Conservation (phyloP, 1,139 yeast genomes). For the Chernovozyma aurita region DNA sequence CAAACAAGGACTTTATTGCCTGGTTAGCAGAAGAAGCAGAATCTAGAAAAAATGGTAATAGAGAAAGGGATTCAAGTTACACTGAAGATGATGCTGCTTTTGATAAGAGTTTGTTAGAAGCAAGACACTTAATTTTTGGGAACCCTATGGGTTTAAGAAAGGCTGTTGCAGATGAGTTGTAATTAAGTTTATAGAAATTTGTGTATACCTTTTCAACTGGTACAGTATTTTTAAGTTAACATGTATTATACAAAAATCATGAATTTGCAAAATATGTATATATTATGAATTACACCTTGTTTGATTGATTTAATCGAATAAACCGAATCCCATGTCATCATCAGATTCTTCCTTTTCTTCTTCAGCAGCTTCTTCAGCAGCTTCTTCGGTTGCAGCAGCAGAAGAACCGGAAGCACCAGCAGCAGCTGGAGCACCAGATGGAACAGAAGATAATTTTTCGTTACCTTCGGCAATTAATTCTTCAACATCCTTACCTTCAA, state of each 20-base stretch:
- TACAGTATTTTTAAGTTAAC: not conserved
- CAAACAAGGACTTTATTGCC: conserved; percentile 38
- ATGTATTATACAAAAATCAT: not conserved
- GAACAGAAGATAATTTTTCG: conserved; percentile 92
- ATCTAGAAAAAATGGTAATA: conserved; percentile 20
- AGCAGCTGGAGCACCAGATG: conserved; percentile 95
- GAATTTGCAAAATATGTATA: conserved; percentile 1
- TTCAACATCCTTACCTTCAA: conserved; percentile 88
- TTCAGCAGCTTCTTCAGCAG: conserved; percentile 62
- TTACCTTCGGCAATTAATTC: conserved; percentile 96
- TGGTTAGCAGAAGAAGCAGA: conserved; percentile 62
- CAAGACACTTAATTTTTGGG: conserved; percentile 74
- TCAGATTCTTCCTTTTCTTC: conserved; percentile 60
- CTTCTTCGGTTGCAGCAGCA: conserved; percentile 68
- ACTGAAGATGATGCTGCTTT: conserved; percentile 30
- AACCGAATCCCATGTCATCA: conserved; percentile 51
- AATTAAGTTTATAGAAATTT: conserved; percentile 11
- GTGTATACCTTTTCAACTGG: no score
- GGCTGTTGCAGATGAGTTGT: conserved; percentile 52
- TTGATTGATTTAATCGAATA: conserved; percentile 39
- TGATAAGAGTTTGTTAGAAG: conserved; percentile 44
- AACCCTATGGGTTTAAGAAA: conserved; percentile 69
- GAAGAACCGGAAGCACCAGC: conserved; percentile 63
- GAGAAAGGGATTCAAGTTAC: conserved; percentile 23
- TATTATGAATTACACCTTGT: conserved; percentile 1